A percentile compares a stretch with the other conserved stretches of the same genome.
phyloP scores from a whole-genome alignment of 306 rosid genomes.

The Bauhinia variegata region DNA sequence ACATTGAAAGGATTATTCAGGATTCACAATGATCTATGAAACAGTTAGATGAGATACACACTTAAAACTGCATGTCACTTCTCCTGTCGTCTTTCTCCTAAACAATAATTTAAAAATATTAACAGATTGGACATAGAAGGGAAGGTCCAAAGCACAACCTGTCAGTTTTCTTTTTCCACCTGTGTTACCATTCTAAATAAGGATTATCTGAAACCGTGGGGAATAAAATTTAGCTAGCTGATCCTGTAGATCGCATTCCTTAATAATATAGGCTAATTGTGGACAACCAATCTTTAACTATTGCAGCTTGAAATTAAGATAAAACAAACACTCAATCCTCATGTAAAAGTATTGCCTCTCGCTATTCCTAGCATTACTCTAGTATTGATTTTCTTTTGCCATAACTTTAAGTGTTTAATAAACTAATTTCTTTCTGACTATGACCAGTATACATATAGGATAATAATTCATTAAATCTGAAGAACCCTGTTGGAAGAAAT shows the following conservation, averaged over 20 bases:
- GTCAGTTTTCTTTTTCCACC: not conserved
- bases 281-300: not conserved
- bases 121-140: not conserved
- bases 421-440: not conserved
- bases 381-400: not conserved
- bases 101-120: constrained; percentile 22
- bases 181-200: not conserved
- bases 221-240: constrained; percentile 10
- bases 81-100: not conserved
- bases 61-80: not conserved
- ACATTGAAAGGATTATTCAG: not conserved
- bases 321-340: no score
- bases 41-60: constrained; percentile 15
- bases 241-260: constrained; percentile 5
- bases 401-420: not conserved
- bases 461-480: no score
- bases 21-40: constrained; percentile 9
- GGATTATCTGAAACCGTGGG: no score
- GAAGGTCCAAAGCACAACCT: constrained; percentile 7
- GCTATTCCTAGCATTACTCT: no score
- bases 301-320: no score
- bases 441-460: no score
- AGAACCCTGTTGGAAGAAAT: no score
- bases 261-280: not conserved
- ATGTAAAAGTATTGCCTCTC: no score